phyloP scores from a whole-genome alignment of 2,329 filamentous ascomycete species.

The Colletotrichum godetiae region DNA sequence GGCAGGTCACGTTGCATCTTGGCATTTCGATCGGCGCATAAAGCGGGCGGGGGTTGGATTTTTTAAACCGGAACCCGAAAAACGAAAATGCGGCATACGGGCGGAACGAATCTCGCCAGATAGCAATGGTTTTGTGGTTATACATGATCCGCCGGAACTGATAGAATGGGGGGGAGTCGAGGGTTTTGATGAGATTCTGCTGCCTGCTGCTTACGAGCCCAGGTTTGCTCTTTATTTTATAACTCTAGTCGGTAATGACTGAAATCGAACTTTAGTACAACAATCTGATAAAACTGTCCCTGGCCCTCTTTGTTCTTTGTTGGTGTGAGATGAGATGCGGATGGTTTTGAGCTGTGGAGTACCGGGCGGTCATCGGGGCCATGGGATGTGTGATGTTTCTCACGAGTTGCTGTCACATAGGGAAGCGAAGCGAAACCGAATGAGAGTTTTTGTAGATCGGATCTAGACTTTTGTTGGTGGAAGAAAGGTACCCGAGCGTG shows the following conservation, averaged over 20 bases:
- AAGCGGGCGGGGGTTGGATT: neutral
- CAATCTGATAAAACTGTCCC: too few relatives aligned
- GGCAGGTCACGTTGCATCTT: conserved; percentile 35
- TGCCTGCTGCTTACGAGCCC: conserved; percentile 17
- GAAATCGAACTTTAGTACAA: neutral
- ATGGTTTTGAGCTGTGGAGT: too few relatives aligned
- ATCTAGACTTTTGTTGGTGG: neutral
- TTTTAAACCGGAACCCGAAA: neutral
- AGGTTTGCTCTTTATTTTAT: neutral
- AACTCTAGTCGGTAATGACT: neutral
- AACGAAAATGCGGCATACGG: neutral
- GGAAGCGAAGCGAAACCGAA: neutral
- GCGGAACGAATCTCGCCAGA: neutral
- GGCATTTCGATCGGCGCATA: conserved; percentile 35
- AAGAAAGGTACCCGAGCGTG: neutral
- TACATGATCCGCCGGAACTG: neutral
- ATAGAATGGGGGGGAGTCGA: conserved; percentile 10
- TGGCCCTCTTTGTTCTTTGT: neutral
- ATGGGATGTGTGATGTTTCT: neutral
- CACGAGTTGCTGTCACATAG: neutral
- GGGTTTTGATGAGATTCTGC: conserved; percentile 17
- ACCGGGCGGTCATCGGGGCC: too few relatives aligned
- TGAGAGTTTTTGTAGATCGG: neutral
- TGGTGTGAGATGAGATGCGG: neutral
- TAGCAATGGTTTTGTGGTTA: neutral